These are phyloP conservation scores for Stephanodiscus triporus DNA, from an alignment of 108 stramenopile genomes.

Conservation along the genomic window DNA sequence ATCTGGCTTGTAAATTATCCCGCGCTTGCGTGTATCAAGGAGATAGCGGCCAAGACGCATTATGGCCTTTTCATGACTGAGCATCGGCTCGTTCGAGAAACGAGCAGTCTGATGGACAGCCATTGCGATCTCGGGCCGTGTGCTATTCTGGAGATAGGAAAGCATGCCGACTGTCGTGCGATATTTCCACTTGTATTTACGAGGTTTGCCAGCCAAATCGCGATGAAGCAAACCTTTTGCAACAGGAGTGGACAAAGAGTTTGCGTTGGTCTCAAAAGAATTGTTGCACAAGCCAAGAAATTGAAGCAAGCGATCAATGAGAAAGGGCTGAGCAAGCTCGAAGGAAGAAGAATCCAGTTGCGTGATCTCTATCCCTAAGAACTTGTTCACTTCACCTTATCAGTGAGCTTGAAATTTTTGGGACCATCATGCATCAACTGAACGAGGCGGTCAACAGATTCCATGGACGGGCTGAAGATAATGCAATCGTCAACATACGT, in stretches of 20 bases:
- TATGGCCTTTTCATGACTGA: conserved; percentile 45
- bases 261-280: not conserved
- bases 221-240: conserved; percentile 4
- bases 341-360: not conserved
- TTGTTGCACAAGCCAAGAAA: not conserved
- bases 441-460: not conserved
- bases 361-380: conserved; percentile 12
- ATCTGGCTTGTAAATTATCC: conserved; percentile 25
- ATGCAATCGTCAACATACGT: too few species aligned
- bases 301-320: conserved; percentile 1
- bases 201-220: conserved; percentile 23
- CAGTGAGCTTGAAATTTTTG: not conserved
- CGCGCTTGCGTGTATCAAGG: conserved; percentile 37
- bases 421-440: not conserved
- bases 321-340: conserved; percentile 1
- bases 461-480: not conserved
- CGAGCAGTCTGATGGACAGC: conserved; percentile 49
- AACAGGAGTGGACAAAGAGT: too few species aligned
- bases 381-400: too few species aligned
- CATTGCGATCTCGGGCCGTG: conserved; percentile 47
- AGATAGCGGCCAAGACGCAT: conserved; percentile 45
- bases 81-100: conserved; percentile 44
- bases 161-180: conserved; percentile 47
- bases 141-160: conserved; percentile 23
- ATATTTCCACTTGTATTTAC: conserved; percentile 33